phyloP scores from a whole-genome alignment of 1,284 basidiomycete genomes.

The Rhodotorula sp. region DNA sequence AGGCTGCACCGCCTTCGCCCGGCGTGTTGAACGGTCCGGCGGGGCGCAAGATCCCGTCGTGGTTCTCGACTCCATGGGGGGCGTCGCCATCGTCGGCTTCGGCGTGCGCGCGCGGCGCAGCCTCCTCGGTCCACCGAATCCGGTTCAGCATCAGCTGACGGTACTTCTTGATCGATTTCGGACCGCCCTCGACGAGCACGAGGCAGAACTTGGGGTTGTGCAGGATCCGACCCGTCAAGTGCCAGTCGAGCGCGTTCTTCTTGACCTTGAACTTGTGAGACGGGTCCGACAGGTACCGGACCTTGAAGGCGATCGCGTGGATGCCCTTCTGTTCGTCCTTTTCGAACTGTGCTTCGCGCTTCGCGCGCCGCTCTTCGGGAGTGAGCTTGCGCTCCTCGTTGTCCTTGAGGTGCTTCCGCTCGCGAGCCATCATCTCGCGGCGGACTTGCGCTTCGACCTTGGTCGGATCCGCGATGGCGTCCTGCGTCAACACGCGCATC shows the following conservation, averaged over 20 bases:
- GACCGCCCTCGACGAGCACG: constrained; percentile 88
- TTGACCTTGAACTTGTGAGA: constrained; percentile 94
- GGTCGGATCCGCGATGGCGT: constrained; percentile 94
- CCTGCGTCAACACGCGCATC: constrained; percentile 96
- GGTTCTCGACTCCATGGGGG: constrained; percentile 51
- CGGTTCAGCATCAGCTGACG: constrained; percentile 82
- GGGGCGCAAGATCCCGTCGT: constrained; percentile 41
- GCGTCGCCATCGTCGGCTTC: constrained; percentile 50
- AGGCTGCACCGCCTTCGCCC: not conserved
- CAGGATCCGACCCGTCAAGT: constrained; percentile 81
- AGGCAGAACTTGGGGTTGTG: constrained; percentile 85
- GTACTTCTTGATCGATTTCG: constrained; percentile 82
- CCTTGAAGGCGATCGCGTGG: constrained; percentile 83
- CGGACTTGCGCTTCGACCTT: constrained; percentile 93
- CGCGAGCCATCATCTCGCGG: constrained; percentile 85
- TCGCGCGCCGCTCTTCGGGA: constrained; percentile 81
- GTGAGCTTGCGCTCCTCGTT: constrained; percentile 89
- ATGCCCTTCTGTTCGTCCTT: constrained; percentile 81
- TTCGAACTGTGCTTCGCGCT: constrained; percentile 74
- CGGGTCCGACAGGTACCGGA: constrained; percentile 85
- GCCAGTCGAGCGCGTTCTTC: constrained; percentile 89
- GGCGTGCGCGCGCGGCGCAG: constrained; percentile 62
- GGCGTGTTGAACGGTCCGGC: constrained; percentile 47
- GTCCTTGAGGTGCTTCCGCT: constrained; percentile 83
- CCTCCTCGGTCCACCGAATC: constrained; percentile 91